Evolutionary conservation across 2,329 filamentous ascomycete genomes (phyloP).

Genomic region (Epicoccum nigrum): DNA sequence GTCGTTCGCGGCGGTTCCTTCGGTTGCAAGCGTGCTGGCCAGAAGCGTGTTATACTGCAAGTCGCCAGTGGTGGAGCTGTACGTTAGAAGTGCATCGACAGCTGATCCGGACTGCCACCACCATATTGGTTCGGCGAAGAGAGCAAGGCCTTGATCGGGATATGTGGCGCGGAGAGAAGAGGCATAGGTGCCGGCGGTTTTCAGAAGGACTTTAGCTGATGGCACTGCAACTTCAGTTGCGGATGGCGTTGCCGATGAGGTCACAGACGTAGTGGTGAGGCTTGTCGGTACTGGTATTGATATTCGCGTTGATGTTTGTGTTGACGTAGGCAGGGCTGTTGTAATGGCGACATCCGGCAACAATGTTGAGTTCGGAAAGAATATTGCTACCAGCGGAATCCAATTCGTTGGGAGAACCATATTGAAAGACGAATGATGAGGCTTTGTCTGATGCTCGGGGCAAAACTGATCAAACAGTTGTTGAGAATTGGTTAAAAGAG

Average conservation of each 20-base stretch:
- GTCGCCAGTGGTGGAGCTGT: slow-evolving; percentile 51
- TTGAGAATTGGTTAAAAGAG: slow-evolving; percentile 1
- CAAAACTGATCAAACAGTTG: neutral
- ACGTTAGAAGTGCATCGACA: slow-evolving; percentile 44
- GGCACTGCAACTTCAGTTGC: slow-evolving; percentile 4
- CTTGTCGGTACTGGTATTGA: neutral
- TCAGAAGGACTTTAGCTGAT: slow-evolving; percentile 19
- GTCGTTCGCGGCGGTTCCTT: slow-evolving; percentile 37
- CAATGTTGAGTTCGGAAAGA: slow-evolving; percentile 11
- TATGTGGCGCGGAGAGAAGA: slow-evolving; percentile 24
- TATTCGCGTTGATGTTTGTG: neutral
- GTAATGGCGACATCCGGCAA: too few relatives aligned
- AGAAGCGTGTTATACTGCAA: slow-evolving; percentile 47
- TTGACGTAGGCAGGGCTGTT: too few relatives aligned
- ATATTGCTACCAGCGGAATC: slow-evolving; percentile 8
- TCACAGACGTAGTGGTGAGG: neutral
- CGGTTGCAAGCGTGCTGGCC: slow-evolving; percentile 29
- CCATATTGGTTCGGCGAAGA: slow-evolving; percentile 32
- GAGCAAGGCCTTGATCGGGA: slow-evolving; percentile 25
- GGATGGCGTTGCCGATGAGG: neutral
- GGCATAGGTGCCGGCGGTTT: slow-evolving; percentile 23
- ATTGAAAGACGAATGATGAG: slow-evolving; percentile 6
- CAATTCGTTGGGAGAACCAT: too few relatives aligned
- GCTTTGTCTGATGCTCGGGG: too few relatives aligned
- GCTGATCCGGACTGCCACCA: slow-evolving; percentile 42